Evolutionary conservation across 2,329 filamentous ascomycete genomes (phyloP), one percentile per base, ranked within the genome.

Genomic region (Graphilbum ipis-grandicollis): DNA sequence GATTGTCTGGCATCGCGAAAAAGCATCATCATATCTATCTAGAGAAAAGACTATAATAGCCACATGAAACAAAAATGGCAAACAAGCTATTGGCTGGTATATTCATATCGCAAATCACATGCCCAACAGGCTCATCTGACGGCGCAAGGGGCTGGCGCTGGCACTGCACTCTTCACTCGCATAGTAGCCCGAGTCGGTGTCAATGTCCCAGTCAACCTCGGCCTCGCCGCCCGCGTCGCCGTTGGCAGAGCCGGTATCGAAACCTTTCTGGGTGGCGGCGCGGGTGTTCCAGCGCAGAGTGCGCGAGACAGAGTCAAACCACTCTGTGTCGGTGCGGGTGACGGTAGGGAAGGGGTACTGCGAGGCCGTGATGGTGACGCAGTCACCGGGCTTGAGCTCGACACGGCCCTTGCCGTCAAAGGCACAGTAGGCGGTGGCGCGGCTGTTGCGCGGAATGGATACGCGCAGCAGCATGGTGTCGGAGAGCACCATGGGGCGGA

Each of bases 311-410:
- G 83, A 92, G 56, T 94, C 82, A 52, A 98, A 94, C 90, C 90
- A 98, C 56, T 98, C 90, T 1, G 79, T 81, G 42, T 78, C 78
- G 44, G 79, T 83, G 44, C 84, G 80, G 40, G 92, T 83, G 31
- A 98, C 88, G 1, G 90, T 96, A 3, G 90, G 90, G 62, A 98
- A 96, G 1, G 90, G 90, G 51, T 94, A 98, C 53, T 93, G 85
- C 22, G 82, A 92, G 4, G 90, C 90, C 30, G 88, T 84, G 49
- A 98, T 90, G 42, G 88, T 94, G 53, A 98, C 90, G 49, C 88
- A 82, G 58, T 98, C 90, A 37, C 90, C 90, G 50, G 88, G 83
- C 43, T 79, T 78, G 26, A 98, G 74, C 57, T 98, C 88, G 31
- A 98, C 73, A 35, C 90, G 84, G 39, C 85, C 86, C 57, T 96